Percentiles rank a stretch among this genome's conserved stretches.
Conservation (phyloP, 2,329 filamentous ascomycete species). For the Diaporthe caulivora region DNA sequence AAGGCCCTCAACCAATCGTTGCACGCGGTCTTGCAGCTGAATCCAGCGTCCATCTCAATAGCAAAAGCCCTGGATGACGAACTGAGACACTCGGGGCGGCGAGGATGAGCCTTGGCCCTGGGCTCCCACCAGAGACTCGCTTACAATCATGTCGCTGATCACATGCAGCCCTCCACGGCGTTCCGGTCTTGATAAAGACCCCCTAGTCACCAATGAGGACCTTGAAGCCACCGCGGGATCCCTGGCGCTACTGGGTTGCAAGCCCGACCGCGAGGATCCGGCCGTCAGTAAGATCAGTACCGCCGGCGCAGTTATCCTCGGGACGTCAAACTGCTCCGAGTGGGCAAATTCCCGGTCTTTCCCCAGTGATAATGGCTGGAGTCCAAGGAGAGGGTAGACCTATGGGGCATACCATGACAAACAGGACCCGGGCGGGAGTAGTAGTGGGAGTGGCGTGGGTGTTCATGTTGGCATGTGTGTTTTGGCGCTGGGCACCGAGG, state of each 20-base stretch:
- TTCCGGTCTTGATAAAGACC: neutral
- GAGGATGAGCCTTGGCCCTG: neutral
- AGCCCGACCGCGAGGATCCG: neutral
- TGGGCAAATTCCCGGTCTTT: slow-evolving; percentile 73
- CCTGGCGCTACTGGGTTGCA: neutral
- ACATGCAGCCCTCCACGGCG: neutral
- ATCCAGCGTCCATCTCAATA: neutral
- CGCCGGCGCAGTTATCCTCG: slow-evolving; percentile 53
- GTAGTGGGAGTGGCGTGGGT: slow-evolving; percentile 70
- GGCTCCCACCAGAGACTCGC: neutral
- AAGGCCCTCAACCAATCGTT: neutral
- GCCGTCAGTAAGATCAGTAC: slow-evolving; percentile 58
- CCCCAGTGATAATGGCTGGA: slow-evolving; percentile 74
- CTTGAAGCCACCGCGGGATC: slow-evolving; percentile 2
- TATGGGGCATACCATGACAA: slow-evolving; percentile 70
- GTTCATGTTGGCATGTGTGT: neutral
- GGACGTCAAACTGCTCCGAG: slow-evolving; percentile 74
- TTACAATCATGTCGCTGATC: neutral
- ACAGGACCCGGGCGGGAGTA: slow-evolving; percentile 72
- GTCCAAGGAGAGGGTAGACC: slow-evolving; percentile 71
- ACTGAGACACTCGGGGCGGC: neutral
- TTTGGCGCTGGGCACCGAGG: neutral
- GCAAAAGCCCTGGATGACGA: neutral
- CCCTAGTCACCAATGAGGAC: neutral
- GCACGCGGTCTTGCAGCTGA: neutral